Base-by-base conservation (phyloP, 148 eudicot genomes). In the Bassia scoparia region DNA sequence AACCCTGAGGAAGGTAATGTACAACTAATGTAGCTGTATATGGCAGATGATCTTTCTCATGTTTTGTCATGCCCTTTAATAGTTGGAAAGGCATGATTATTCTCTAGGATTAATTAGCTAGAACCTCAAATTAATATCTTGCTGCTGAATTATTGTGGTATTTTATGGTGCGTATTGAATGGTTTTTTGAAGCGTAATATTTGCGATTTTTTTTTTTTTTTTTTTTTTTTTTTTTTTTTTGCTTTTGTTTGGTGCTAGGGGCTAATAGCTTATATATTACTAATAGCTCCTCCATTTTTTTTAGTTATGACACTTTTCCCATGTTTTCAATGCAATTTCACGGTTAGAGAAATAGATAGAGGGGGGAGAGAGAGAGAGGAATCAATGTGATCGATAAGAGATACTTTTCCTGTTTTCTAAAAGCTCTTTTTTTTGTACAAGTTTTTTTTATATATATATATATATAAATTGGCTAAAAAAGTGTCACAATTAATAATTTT, bases 1-100 rank as follows among this genome's bases (percentile, higher is more conserved):
- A 73, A 77, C 26, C 76, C 64, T 7, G 69, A 70, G 60, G 68
- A 74, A 70, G 65, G 53, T 46, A 65, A 37, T 75, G 71, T 80
- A 72, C 46, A 26, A 70, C 46, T 66, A 70, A 68, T 62, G 71
- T 75, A 70, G 64, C 35, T 38, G 27, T 76, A 41, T 68, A 71
- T 65, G 74, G 75, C 59, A 30, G 65, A 37, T 50, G 10, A 30
- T 69, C 41, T 62, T 20, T n/a, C 8, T 21, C 41, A 24, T 52
- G 72, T 69, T 72, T 64, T 77, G 65, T 27, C 60, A 73, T 68
- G 62, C 23, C 56, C 67, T 16, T 4, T 33, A 30, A 21, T 65
- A 38, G 76, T 38, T 35, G 26, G 35, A 31, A 65, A 38, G 72
- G 73, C 73, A 27, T 73, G 81, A 67, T 67, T 33, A 38, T 59